phyloP scores from a whole-genome alignment of 2,329 filamentous ascomycete species.

The Pseudomassariella vexata region DNA sequence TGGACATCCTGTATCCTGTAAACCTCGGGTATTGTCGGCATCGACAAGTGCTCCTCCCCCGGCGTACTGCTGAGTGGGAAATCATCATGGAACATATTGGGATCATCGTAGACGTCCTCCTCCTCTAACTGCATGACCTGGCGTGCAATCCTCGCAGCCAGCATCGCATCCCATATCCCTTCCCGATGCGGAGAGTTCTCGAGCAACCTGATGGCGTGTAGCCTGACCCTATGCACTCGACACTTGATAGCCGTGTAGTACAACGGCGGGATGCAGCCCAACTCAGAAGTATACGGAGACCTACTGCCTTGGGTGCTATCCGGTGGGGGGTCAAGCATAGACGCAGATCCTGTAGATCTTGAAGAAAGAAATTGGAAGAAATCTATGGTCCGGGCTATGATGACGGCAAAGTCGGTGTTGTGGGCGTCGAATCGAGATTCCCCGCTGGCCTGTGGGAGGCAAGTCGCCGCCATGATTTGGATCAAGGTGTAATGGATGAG shows the following conservation, averaged over 20 bases:
- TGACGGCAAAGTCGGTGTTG: slow-evolving; percentile 21
- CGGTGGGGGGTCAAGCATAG: background rate
- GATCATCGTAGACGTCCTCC: background rate
- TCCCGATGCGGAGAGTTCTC: slow-evolving; percentile 16
- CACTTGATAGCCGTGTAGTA: slow-evolving; percentile 43
- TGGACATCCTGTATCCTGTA: background rate
- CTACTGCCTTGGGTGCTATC: no score
- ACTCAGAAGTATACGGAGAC: slow-evolving; percentile 29
- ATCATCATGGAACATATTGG: background rate
- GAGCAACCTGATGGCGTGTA: slow-evolving; percentile 18
- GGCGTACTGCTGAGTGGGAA: background rate
- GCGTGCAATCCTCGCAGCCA: background rate
- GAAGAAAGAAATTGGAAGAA: background rate
- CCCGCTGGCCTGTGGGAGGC: slow-evolving; percentile 19
- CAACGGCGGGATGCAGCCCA: slow-evolving; percentile 38
- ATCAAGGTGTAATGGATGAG: slow-evolving; percentile 34
- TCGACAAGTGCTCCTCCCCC: background rate
- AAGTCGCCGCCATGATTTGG: slow-evolving; percentile 33
- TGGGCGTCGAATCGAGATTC: slow-evolving; percentile 32
- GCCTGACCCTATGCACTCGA: slow-evolving; percentile 32
- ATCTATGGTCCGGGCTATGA: slow-evolving; percentile 21
- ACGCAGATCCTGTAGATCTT: background rate
- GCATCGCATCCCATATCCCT: background rate
- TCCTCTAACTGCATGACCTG: background rate
- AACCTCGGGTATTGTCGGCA: background rate